Percentiles rank a stretch among this genome's conserved stretches.
These are phyloP conservation scores for Rhododendron kiyosumense DNA, from an alignment of 148 eudicot genomes.

Conservation along the genomic window DNA sequence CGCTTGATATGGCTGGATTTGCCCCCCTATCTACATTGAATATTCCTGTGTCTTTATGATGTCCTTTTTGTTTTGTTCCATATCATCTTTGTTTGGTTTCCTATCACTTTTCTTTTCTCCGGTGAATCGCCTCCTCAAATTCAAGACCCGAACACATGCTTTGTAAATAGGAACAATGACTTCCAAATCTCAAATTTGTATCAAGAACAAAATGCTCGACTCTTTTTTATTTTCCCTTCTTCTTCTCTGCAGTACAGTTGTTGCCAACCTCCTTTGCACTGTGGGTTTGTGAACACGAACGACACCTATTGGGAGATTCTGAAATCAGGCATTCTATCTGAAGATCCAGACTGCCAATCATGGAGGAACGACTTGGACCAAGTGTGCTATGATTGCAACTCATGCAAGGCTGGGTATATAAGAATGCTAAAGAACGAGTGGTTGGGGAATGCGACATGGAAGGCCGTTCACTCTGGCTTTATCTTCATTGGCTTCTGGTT, in stretches of 20 bases:
- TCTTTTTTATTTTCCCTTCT: neutral
- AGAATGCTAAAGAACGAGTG: neutral
- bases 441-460: neutral
- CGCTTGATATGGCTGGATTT: neutral
- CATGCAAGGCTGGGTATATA: constrained; percentile 8
- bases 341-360: neutral
- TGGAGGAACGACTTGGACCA: constrained; percentile 1
- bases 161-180: neutral
- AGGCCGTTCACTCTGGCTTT: neutral
- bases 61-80: neutral
- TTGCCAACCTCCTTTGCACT: constrained; percentile 11
- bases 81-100: neutral
- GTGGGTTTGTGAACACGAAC: constrained; percentile 6
- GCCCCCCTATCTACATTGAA: neutral
- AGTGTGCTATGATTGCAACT: constrained; percentile 5
- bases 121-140: neutral
- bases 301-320: constrained; percentile 7
- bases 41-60: neutral
- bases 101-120: neutral
- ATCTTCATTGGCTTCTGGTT: neutral
- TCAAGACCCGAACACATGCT: neutral
- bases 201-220: neutral
- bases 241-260: constrained; percentile 1
- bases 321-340: neutral
- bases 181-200: neutral